Conservation (phyloP, 345 rosid genomes). For the Streptanthus diversifolius region DNA sequence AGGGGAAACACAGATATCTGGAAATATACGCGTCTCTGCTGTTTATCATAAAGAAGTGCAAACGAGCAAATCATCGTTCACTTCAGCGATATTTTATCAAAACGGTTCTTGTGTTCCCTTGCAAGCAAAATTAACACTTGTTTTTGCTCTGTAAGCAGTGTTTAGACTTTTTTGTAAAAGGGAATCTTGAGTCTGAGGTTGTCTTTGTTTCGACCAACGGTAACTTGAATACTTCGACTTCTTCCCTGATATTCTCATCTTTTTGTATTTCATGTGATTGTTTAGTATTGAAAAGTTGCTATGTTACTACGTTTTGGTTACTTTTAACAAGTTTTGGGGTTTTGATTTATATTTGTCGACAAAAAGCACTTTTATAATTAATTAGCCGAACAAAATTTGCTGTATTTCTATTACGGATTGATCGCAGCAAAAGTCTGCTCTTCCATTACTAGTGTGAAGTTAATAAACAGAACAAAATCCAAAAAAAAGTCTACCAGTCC, state of each 20-base stretch:
- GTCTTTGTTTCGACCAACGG: slow-evolving; percentile 18
- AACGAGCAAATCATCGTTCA: background rate
- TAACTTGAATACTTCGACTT: slow-evolving; percentile 4
- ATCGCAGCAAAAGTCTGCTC: background rate
- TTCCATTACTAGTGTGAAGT: background rate
- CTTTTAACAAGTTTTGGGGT: background rate
- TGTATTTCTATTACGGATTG: background rate
- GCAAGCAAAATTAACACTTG: slow-evolving; percentile 8
- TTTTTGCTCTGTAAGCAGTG: slow-evolving; percentile 15
- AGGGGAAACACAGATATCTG: slow-evolving; percentile 7
- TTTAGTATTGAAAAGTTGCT: background rate
- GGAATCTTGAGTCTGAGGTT: slow-evolving; percentile 4
- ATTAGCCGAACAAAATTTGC: background rate
- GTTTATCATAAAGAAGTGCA: slow-evolving; percentile 13
- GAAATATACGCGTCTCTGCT: background rate
- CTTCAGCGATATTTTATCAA: background rate
- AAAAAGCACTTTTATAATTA: background rate
- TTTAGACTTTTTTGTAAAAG: slow-evolving; percentile 9
- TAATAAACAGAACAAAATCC: background rate
- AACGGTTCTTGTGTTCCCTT: slow-evolving; percentile 10
- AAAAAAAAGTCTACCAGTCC: background rate
- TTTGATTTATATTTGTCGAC: background rate
- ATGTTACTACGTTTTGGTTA: background rate
- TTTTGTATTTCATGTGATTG: background rate
- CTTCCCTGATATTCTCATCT: background rate